phyloP scores from a whole-genome alignment of 2,329 filamentous ascomycete genomes.

The Daldinia sp. region DNA sequence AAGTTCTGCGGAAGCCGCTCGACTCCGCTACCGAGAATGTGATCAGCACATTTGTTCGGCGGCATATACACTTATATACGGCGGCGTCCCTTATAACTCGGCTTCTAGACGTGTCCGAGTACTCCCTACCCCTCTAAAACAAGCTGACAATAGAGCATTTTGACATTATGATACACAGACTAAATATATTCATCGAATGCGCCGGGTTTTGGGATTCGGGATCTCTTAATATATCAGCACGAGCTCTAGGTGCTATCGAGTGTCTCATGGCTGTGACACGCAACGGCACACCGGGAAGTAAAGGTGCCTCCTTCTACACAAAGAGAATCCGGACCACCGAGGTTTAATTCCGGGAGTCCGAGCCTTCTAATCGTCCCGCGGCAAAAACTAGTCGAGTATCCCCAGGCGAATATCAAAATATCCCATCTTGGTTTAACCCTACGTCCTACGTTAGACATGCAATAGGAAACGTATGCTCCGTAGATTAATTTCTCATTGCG shows the following conservation, averaged over 20 bases:
- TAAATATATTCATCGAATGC: neutral
- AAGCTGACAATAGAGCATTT: conserved; percentile 2
- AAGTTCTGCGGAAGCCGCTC: neutral
- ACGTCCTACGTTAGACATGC: neutral
- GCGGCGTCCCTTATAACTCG: neutral
- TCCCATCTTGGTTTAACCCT: neutral
- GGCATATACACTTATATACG: neutral
- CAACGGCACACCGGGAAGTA: no score
- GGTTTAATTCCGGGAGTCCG: neutral
- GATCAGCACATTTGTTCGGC: neutral
- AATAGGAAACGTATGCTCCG: neutral
- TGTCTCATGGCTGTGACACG: neutral
- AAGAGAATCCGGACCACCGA: neutral
- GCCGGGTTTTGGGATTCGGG: neutral
- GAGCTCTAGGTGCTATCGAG: neutral
- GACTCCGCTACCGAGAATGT: neutral
- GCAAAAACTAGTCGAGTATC: neutral
- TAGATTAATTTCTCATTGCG: neutral
- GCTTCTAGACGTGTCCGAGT: conserved; percentile 3
- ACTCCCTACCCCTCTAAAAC: neutral
- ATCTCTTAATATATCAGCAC: neutral
- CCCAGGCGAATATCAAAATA: neutral
- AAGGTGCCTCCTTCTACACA: neutral
- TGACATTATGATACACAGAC: neutral
- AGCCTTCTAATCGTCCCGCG: neutral